Percentiles rank a stretch among this genome's conserved stretches.
Evolutionary conservation across 2,329 filamentous ascomycete genomes (phyloP).

Genomic region (Epichloe bromicola): DNA sequence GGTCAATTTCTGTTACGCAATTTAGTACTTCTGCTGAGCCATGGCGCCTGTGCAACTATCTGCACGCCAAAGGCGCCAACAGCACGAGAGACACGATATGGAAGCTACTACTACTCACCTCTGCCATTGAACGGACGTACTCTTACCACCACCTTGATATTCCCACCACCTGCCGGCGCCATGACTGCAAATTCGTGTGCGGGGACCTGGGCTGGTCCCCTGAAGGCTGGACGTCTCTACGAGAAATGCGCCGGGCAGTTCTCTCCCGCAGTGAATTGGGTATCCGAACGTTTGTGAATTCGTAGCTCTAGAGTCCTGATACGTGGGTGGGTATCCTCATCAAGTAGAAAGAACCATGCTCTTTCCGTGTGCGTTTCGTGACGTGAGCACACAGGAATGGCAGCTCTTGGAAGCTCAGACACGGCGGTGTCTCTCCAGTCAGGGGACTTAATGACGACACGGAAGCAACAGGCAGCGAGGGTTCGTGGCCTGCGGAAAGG

Average conservation of each 20-base stretch:
- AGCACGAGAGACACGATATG: background rate
- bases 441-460: background rate
- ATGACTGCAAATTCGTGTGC: constrained; percentile 18
- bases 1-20: constrained; percentile 58
- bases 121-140: constrained; percentile 88
- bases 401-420: background rate
- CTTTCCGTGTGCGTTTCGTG: background rate
- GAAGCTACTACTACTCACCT: constrained; percentile 45
- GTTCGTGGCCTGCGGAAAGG: background rate
- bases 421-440: background rate
- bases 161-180: constrained; percentile 61
- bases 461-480: background rate
- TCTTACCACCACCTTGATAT: constrained; percentile 99
- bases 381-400: background rate
- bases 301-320: background rate
- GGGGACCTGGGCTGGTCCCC: constrained; percentile 26
- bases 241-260: constrained; percentile 14
- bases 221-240: constrained; percentile 11
- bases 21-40: constrained; percentile 10
- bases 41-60: constrained; percentile 28
- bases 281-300: background rate
- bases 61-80: background rate
- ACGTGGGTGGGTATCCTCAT: constrained; percentile 1
- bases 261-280: background rate
- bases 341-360: constrained; percentile 9